Conservation (phyloP, 164 flowering plant species). For the Vitis labrusca region DNA sequence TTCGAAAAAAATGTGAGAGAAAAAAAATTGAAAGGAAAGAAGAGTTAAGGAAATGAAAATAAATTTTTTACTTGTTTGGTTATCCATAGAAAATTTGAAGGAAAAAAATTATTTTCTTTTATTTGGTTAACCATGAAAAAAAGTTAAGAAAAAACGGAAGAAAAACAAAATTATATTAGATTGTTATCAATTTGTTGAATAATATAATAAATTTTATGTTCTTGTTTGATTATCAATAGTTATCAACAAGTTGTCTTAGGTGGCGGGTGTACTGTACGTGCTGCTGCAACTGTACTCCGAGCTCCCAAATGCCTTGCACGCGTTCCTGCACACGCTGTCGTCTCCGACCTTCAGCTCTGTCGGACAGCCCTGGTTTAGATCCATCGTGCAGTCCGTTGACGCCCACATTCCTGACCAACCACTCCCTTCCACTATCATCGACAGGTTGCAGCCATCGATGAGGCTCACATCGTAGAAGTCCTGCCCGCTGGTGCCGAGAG, state of each 20-base stretch:
- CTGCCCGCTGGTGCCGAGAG: constrained; percentile 7
- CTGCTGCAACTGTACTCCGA: constrained; percentile 47
- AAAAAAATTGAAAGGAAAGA: too few species aligned
- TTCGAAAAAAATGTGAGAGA: too few species aligned
- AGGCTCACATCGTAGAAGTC: constrained; percentile 35
- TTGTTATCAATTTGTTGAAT: too few species aligned
- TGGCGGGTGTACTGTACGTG: constrained; percentile 23
- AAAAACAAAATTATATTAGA: too few species aligned
- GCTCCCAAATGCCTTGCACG: constrained; percentile 37
- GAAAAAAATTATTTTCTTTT: too few species aligned
- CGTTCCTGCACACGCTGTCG: constrained; percentile 44
- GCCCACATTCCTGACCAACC: constrained; percentile 33
- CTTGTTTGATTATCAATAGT: too few species aligned
- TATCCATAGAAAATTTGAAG: too few species aligned
- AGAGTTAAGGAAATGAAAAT: too few species aligned
- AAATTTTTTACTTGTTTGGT: too few species aligned
- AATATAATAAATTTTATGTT: too few species aligned
- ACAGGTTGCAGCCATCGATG: constrained; percentile 33
- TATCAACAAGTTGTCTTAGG: neutral
- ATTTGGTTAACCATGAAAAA: too few species aligned
- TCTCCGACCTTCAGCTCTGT: constrained; percentile 16
- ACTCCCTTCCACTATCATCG: constrained; percentile 6
- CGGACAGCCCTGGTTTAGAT: constrained; percentile 39
- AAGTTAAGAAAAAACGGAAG: too few species aligned
- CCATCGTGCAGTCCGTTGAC: constrained; percentile 21